These are phyloP conservation scores for Arthrobotrys iridis DNA, from an alignment of 2,329 filamentous ascomycete species.

Conservation along the genomic window DNA sequence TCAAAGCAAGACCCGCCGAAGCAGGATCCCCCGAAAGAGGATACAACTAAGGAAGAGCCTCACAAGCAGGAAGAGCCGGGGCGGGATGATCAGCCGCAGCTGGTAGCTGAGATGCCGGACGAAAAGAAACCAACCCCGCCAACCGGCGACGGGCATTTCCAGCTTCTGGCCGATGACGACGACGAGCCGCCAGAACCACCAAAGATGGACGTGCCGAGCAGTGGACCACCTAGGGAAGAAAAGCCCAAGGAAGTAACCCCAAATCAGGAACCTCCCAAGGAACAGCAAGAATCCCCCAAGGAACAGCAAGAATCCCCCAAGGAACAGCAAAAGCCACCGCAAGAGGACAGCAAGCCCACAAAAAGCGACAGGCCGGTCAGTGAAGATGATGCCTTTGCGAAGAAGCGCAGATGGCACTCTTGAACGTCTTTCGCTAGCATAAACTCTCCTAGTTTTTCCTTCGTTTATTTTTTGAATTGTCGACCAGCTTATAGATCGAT, in stretches of 20 bases:
- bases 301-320: neutral
- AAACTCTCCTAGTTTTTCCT: no score
- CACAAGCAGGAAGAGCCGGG: neutral
- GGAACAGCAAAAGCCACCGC: neutral
- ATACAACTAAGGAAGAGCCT: neutral
- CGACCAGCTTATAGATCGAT: neutral
- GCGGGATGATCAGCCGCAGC: neutral
- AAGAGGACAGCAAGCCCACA: neutral
- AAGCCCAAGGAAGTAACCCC: neutral
- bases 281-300: neutral
- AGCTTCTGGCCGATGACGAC: neutral
- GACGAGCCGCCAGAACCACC: neutral
- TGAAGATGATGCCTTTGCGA: slow-evolving; percentile 35
- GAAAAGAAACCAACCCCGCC: neutral
- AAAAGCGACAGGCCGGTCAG: slow-evolving; percentile 1
- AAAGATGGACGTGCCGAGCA: neutral
- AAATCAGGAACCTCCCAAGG: neutral
- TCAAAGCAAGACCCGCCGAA: neutral
- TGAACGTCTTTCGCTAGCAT: no score
- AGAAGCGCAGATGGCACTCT: slow-evolving; percentile 1
- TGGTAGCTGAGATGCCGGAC: slow-evolving; percentile 6
- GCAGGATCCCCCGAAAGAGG: neutral
- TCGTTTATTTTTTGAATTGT: neutral
- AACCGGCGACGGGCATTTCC: slow-evolving; percentile 13
- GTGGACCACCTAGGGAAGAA: neutral